Evolutionary conservation across 2,329 filamentous ascomycete genomes (phyloP).

Genomic region (Thielaviopsis populi): DNA sequence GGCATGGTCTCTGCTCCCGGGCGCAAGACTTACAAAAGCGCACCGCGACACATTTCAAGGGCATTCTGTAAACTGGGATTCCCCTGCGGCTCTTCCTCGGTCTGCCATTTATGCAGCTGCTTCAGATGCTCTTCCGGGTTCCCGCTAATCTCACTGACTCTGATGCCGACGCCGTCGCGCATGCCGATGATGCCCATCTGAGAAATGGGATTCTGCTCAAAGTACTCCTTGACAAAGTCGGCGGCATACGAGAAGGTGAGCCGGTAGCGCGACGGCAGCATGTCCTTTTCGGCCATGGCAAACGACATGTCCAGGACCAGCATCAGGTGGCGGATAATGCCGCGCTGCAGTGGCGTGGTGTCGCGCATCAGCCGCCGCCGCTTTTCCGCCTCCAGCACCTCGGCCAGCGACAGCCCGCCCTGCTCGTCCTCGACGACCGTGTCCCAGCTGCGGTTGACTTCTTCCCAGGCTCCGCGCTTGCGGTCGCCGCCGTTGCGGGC

Average conservation of each 20-base stretch:
- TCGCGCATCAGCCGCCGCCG: constrained; percentile 60
- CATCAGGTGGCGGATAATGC: constrained; percentile 93
- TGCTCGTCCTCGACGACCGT: constrained; percentile 64
- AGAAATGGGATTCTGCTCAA: constrained; percentile 96
- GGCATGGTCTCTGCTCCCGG: constrained; percentile 1
- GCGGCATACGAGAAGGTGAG: constrained; percentile 69
- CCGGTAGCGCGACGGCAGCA: constrained; percentile 74
- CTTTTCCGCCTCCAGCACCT: constrained; percentile 67
- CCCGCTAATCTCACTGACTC: constrained; percentile 78
- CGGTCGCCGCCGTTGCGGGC: constrained; percentile 22
- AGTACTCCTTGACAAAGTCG: constrained; percentile 85
- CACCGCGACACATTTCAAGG: constrained; percentile 83
- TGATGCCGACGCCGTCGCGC: constrained; percentile 75
- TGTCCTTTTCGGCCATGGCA: constrained; percentile 89
- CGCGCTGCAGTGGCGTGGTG: constrained; percentile 86
- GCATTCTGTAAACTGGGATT: constrained; percentile 82
- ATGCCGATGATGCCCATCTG: constrained; percentile 88
- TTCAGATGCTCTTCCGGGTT: constrained; percentile 81
- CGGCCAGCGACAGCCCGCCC: constrained; percentile 62
- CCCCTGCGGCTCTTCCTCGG: constrained; percentile 51
- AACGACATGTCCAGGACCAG: constrained; percentile 83
- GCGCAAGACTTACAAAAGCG: constrained; percentile 52
- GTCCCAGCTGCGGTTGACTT: constrained; percentile 55
- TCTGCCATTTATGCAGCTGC: constrained; percentile 51
- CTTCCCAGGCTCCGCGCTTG: constrained; percentile 46